phyloP scores from a whole-genome alignment of 225 moss, liverwort and hornwort species.

The Lunularia cruciata region DNA sequence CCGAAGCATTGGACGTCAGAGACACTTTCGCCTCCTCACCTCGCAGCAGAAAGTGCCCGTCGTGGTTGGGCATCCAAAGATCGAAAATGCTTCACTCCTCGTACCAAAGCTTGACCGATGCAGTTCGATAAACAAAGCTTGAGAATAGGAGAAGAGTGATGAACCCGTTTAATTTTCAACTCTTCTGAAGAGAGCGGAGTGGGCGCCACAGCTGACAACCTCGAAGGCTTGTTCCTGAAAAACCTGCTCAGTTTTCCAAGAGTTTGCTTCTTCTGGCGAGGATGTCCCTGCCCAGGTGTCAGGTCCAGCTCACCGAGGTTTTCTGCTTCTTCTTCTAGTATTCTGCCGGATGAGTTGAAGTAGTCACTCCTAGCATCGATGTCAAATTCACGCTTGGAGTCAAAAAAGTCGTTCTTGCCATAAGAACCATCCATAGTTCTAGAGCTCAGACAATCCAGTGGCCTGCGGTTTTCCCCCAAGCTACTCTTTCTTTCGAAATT shows the following conservation, averaged over 20 bases:
- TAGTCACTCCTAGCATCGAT: conserved; percentile 19
- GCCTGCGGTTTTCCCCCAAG: conserved; percentile 17
- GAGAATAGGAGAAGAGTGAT: conserved; percentile 20
- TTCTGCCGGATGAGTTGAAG: not conserved
- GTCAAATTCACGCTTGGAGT: conserved; percentile 16
- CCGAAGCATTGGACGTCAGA: not conserved
- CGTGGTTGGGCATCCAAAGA: conserved; percentile 27
- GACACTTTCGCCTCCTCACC: conserved; percentile 5
- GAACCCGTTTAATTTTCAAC: conserved; percentile 18
- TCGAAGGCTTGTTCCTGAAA: conserved; percentile 28
- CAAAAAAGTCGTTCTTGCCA: conserved; percentile 16
- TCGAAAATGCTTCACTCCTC: conserved; percentile 40
- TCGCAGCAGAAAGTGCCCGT: conserved; percentile 13
- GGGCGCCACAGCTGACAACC: conserved; percentile 39
- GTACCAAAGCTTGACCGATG: conserved; percentile 35
- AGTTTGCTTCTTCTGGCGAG: conserved; percentile 14
- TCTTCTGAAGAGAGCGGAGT: conserved; percentile 26
- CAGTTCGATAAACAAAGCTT: conserved; percentile 38
- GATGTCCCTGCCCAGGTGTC: not conserved
- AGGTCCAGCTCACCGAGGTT: not conserved
- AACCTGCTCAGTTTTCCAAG: conserved; percentile 27
- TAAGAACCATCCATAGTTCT: not conserved
- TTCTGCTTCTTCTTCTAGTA: conserved; percentile 25
- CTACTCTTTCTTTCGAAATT: conserved; percentile 30
- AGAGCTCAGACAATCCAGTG: conserved; percentile 29